Percentiles rank a stretch among this genome's conserved stretches.
Evolutionary conservation across 2,329 filamentous ascomycete genomes (phyloP).

Genomic region (Trichoderma lentiforme): DNA sequence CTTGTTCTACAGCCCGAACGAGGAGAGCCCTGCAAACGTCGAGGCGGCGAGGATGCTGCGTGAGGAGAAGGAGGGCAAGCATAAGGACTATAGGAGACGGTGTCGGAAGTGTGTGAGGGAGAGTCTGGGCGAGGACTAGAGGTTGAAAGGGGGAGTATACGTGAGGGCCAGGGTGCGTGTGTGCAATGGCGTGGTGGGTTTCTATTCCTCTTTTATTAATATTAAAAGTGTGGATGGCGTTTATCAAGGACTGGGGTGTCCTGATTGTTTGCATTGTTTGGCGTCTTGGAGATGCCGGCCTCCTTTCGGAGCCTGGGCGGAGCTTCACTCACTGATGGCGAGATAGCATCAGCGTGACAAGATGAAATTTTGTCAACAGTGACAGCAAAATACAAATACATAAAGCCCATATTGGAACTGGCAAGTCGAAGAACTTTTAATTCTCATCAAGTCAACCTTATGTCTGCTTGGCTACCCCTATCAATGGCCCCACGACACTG

Average conservation of each 20-base stretch:
- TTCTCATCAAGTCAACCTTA: conserved; percentile 4
- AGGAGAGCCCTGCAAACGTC: conserved; percentile 92
- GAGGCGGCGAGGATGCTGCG: conserved; percentile 88
- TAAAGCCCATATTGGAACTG: not conserved
- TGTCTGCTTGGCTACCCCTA: conserved; percentile 45
- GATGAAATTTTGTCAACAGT: not conserved
- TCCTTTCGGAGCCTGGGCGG: not conserved
- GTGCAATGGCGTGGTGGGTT: not conserved
- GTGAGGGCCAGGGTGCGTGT: not conserved
- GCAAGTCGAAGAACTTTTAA: not conserved
- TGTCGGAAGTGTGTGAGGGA: conserved; percentile 77
- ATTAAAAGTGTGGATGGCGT: conserved; percentile 4
- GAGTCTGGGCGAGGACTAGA: conserved; percentile 70
- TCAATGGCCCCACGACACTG: conserved; percentile 68
- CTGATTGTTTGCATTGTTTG: conserved; percentile 13
- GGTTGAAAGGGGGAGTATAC: not conserved
- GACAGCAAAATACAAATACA: not conserved
- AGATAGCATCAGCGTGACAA: not conserved
- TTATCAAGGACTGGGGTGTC: not conserved
- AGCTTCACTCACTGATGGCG: not conserved
- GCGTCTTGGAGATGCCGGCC: conserved; percentile 16
- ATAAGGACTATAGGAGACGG: conserved; percentile 71
- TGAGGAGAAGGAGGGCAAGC: conserved; percentile 62
- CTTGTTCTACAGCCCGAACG: conserved; percentile 87
- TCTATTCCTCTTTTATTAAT: not conserved